These are phyloP conservation scores for Gossypium armourianum DNA, from an alignment of 441 rosid genomes.

Conservation along the genomic window DNA sequence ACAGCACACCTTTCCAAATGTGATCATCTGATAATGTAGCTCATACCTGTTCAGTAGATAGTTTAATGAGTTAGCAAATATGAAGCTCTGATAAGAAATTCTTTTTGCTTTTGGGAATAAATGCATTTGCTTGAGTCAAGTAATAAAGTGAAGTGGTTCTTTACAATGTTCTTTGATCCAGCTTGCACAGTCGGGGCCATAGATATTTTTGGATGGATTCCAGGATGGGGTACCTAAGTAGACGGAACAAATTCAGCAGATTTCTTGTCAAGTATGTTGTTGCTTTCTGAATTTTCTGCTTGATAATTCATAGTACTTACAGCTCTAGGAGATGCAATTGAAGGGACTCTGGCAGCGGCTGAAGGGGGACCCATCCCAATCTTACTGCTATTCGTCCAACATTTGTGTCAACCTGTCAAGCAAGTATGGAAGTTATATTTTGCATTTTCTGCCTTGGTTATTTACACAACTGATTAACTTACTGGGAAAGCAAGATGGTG, in stretches of 20 bases:
- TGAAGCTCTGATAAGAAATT: conserved; percentile 1
- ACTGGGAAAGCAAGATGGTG: conserved; percentile 74
- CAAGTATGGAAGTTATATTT: conserved; percentile 15
- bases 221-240: conserved; percentile 47
- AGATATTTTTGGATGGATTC: conserved; percentile 57
- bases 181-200: conserved; percentile 62
- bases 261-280: conserved; percentile 8
- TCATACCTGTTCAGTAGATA: conserved; percentile 42
- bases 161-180: conserved; percentile 59
- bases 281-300: conserved; percentile 6
- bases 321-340: conserved; percentile 61
- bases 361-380: conserved; percentile 69
- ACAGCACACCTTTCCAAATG: conserved; percentile 62
- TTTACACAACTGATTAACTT: conserved; percentile 19
- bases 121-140: conserved; percentile 8
- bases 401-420: conserved; percentile 56
- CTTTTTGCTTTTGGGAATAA: not conserved
- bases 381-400: conserved; percentile 67
- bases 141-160: conserved; percentile 12
- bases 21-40: conserved; percentile 65
- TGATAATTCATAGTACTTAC: conserved; percentile 27
- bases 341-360: conserved; percentile 63
- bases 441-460: conserved; percentile 8
- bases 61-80: conserved; percentile 15
- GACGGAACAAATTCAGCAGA: conserved; percentile 9